Conservation (phyloP, 495 filamentous ascomycete species). For the Aspergillus campestris region DNA sequence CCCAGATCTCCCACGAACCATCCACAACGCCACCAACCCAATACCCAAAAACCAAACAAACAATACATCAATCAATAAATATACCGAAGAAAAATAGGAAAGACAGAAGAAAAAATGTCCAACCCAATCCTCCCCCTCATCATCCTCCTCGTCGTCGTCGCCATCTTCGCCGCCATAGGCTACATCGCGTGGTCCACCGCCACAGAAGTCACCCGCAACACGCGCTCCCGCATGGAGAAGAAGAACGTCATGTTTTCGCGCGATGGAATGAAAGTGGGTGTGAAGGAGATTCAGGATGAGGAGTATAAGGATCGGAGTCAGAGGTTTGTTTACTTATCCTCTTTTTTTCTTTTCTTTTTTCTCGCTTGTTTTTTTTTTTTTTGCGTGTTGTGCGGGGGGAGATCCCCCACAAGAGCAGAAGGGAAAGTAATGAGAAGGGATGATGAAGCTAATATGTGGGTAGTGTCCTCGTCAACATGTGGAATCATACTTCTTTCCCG, state of each 20-base stretch:
- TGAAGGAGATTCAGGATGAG: conserved; percentile 68
- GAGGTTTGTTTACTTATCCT: conserved; percentile 36
- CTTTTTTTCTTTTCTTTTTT: not conserved
- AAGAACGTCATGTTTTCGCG: conserved; percentile 74
- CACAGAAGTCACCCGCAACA: conserved; percentile 58
- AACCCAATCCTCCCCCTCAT: conserved; percentile 63
- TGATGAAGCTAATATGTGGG: not conserved
- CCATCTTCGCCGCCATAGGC: conserved; percentile 52
- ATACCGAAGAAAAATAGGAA: not conserved
- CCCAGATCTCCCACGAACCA: no score
- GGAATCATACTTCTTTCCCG: conserved; percentile 58
- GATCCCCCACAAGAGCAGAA: no score
- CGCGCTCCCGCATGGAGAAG: conserved; percentile 68
- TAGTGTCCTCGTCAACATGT: conserved; percentile 65
- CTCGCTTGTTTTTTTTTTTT: not conserved
- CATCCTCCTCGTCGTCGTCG: conserved; percentile 59
- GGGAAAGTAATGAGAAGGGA: not conserved
- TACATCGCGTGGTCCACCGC: conserved; percentile 67
- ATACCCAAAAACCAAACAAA: not conserved
- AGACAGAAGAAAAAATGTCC: conserved; percentile 3
- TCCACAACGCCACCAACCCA: not conserved
- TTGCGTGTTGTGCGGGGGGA: not conserved
- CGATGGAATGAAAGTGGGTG: conserved; percentile 74
- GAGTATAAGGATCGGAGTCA: conserved; percentile 76
- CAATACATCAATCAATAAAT: not conserved